Percentiles rank a stretch among this genome's conserved stretches.
Conservation (phyloP, 2,329 filamentous ascomycete species). For the Colletotrichum sp. region DNA sequence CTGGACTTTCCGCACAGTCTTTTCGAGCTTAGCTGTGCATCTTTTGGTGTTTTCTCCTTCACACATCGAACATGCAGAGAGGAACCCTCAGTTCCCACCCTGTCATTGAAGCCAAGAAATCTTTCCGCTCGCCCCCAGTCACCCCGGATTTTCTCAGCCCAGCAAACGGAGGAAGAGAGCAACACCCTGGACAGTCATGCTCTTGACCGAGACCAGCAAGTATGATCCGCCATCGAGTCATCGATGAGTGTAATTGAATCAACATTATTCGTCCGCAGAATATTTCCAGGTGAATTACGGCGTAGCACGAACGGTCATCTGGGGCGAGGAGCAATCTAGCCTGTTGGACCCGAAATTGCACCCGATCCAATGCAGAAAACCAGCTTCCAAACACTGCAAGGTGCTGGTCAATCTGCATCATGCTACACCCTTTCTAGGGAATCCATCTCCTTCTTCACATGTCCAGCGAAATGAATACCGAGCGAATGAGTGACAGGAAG, state of each 20-base stretch:
- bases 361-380: not conserved
- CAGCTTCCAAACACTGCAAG: not conserved
- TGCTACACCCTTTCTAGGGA: not conserved
- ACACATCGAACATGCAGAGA: not conserved
- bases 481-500: not conserved
- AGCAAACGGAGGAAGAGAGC: not conserved
- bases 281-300: not conserved
- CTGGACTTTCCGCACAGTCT: not conserved
- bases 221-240: not conserved
- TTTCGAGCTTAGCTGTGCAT: not conserved
- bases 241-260: not conserved
- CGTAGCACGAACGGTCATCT: not conserved
- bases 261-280: not conserved
- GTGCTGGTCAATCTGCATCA: not conserved
- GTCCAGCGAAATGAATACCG: not conserved
- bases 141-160: not conserved
- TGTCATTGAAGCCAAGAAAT: not conserved
- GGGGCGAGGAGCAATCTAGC: not conserved
- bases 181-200: not conserved
- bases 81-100: not conserved
- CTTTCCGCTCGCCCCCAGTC: not conserved
- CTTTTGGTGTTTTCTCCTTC: not conserved
- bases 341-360: not conserved
- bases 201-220: not conserved
- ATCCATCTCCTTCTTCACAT: constrained; percentile 14